Evolutionary conservation across 2,329 filamentous ascomycete genomes (phyloP), one percentile per base, ranked within the genome.

Genomic region (Clonostachys rosea): DNA sequence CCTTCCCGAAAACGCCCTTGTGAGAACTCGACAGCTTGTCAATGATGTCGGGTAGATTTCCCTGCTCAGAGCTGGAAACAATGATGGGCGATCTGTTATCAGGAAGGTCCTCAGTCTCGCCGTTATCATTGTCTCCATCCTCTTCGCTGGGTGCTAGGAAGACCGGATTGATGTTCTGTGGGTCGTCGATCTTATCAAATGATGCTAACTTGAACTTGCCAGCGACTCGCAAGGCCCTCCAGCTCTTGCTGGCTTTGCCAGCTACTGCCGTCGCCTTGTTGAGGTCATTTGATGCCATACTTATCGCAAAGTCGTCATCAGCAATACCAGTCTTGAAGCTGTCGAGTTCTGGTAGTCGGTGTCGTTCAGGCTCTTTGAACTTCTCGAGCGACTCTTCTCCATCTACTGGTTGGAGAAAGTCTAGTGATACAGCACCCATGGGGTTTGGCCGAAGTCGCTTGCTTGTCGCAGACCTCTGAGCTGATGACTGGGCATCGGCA

Each of bases 161-260:
- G 12, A 86, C 70, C 34, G 71, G 59, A 46, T 75, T 74, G 34
- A 86, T 75, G 50, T 89, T 88, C 60, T 87, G 87, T 39, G 87
- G 84, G 54, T 91, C 85, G 47, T 96, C 91, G 43, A 96, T 87
- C 64, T 87, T 89, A 65, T 97, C 91, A 63, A 97, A 94, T 17
- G 83, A 71, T 41, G 82, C 78, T 54, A 97, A 77, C 56, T 86
- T 87, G 48, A 76, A 83, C 53, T 82, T 83, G 47, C 87, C 84
- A 10, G 90, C 87, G 53, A 95, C 80, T 45, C 94, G 83, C 52
- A 99, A 71, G 6, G 90, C 89, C 55, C 91, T 82, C 94, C 94
- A 99, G 48, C 84, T 87, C 65, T 95, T 92, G 70, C 90, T 96
- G 17, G 86, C 83, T 64, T 95, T 95, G 47, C 84, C 78, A 53